Conservation (phyloP, 306 rosid genomes). For the Prunus persica region DNA sequence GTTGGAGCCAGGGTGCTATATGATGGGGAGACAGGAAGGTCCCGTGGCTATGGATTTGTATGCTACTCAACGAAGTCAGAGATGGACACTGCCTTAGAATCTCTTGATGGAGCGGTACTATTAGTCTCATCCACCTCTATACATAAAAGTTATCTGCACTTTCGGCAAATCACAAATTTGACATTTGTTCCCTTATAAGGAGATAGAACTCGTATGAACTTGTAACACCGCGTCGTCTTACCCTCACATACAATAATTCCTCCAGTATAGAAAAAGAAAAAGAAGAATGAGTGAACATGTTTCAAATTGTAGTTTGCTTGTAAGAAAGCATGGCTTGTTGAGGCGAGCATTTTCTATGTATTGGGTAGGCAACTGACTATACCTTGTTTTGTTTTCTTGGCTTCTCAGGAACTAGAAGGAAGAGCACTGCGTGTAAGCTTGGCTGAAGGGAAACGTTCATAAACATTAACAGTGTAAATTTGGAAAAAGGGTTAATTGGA, state of each 20-base stretch:
- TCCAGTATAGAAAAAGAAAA: neutral
- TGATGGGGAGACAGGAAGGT: constrained; percentile 81
- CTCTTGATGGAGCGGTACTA: constrained; percentile 64
- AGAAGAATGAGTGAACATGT: neutral
- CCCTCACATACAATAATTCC: neutral
- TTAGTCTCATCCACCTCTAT: neutral
- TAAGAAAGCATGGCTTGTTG: neutral
- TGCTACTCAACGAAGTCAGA: constrained; percentile 65
- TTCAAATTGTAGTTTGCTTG: neutral
- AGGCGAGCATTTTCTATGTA: neutral
- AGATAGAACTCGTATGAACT: neutral
- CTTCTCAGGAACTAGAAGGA: constrained; percentile 78
- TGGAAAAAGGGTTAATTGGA: constrained; percentile 9
- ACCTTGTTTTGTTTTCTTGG: constrained; percentile 12
- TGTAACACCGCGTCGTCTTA: neutral
- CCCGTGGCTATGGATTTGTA: constrained; percentile 91
- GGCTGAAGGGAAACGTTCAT: constrained; percentile 79
- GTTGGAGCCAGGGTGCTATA: constrained; percentile 90
- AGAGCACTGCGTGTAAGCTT: constrained; percentile 75
- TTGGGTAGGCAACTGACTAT: neutral
- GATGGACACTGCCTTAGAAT: constrained; percentile 78
- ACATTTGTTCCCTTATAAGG: neutral
- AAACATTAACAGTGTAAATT: constrained; percentile 16
- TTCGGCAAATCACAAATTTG: neutral
- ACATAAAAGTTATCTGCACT: too few species aligned